Base-by-base conservation (phyloP, 192 early-diverging fungal genomes). In the Coemansia sp. region DNA sequence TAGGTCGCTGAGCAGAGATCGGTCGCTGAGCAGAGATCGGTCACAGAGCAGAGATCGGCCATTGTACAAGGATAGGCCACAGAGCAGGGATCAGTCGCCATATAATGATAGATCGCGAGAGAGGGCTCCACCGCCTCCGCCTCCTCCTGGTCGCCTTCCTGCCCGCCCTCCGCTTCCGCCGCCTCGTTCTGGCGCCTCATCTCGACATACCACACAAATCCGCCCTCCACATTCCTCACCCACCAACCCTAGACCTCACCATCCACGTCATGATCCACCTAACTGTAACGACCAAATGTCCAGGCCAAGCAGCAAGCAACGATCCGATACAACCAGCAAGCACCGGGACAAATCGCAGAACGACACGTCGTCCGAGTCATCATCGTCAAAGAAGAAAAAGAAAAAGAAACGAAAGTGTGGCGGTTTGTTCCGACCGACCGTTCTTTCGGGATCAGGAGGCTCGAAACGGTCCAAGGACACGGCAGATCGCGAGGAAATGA, bases 401-500 rank as follows among this genome's bases (percentile, higher is more conserved):
- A 48, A 39, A 27, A 67, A 61, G 52, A 27, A 37, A n/a, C 59
- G 39, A 35, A 35, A 35, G 31, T 35, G 31, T 7, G 31, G 31
- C 11, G 67, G 67, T 1, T 45, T 69, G 59, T 69, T 69, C 45
- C 60, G 67, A 12, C 53, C 67, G 1, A n/a, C 59, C 26, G 43
- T 62, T n/a, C 3, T 7, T n/a, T 22, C 48, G 23, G 65, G 4
- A 31, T 29, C 55, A 2, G 5, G 31, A 9, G 19, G 58, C 25
- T 37, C 50, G 3, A 50, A 54, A 23, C 48, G 66, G 38, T 45
- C 12, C 31, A 39, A 51, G 6, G 31, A 57, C 16, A 27, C 6
- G 17, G 27, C 56, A 7, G 67, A 64, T 38, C 56, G 62, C 12
- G 69, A 71, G 39, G 69, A 71, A 10, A 45, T 71, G 62, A 71